phyloP scores from a whole-genome alignment of 75 land plant genomes.

The Pinus taeda region DNA sequence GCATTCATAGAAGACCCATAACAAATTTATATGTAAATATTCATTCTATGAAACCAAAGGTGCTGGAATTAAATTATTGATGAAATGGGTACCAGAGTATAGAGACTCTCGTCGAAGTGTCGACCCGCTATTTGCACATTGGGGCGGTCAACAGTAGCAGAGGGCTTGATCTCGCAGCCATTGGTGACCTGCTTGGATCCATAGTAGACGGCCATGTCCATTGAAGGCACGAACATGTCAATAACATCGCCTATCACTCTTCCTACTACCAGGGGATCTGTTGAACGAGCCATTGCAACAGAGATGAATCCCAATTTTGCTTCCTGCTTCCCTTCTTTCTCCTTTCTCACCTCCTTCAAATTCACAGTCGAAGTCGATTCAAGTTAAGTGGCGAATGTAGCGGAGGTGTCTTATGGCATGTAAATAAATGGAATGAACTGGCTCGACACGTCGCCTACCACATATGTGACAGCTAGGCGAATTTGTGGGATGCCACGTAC shows the following conservation, averaged over 20 bases:
- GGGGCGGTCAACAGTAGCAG: slow-evolving; percentile 41
- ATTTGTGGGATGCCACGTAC: not conserved
- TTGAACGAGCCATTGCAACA: slow-evolving; percentile 26
- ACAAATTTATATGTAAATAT: not conserved
- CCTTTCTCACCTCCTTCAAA: not conserved
- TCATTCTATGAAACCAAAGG: not conserved
- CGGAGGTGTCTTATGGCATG: not conserved
- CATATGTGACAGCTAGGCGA: not conserved
- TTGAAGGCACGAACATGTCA: slow-evolving; percentile 60
- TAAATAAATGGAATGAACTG: not conserved
- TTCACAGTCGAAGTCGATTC: not conserved
- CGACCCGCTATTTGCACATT: slow-evolving; percentile 43
- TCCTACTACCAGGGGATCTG: slow-evolving; percentile 72
- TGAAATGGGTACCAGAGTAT: slow-evolving; percentile 44
- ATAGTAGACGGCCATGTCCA: slow-evolving; percentile 44
- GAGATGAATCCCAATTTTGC: not conserved
- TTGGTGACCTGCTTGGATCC: slow-evolving; percentile 60
- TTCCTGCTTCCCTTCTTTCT: no score
- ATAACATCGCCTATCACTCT: slow-evolving; percentile 78
- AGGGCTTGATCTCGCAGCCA: slow-evolving; percentile 73
- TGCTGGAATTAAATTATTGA: not conserved
- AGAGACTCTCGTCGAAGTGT: slow-evolving; percentile 26
- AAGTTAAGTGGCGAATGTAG: not conserved
- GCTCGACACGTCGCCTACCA: slow-evolving; percentile 1
- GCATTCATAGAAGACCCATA: not conserved